Base-by-base conservation (phyloP, 2,329 filamentous ascomycete species). In the Fusarium beomiforme region DNA sequence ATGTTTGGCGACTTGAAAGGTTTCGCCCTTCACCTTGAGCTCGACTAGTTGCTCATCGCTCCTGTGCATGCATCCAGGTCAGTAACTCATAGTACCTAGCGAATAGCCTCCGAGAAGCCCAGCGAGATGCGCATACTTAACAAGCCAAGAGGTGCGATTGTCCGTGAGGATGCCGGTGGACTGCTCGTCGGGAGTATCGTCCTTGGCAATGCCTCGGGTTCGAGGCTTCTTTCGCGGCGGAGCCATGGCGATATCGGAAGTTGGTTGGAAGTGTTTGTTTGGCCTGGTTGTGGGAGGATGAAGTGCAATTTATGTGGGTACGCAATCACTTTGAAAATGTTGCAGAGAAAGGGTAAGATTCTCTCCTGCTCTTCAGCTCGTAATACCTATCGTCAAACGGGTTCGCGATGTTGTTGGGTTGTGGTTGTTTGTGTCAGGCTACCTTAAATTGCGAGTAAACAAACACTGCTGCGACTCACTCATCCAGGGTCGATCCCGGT, bases 101-200 rank as follows among this genome's bases (percentile, higher is more conserved):
- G n/a, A 23, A 26, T 21, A 14, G 14, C 21, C 26, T 24, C 37
- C 33, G 21, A 16, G 24, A 36, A 60, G 26, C 34, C 5, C 13
- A 53, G 36, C 24, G 9, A 46, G 46, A 44, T 53, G 61, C 50
- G 71, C 77, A 31, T 76, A 81, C 80, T 77, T 78, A 11, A 81
- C 62, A 5, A 81, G 76, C 80, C 80, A 81, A 11, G 77, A 72
- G 11, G 76, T 80, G 43, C 79, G 78, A 68, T 68, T 72, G 60
- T 81, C 79, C 2, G 75, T 69, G 8, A 79, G 73, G 13, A 80
- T 41, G 44, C 55, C 73, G 29, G 74, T 55, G 14, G 78, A 76
- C n/a, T 71, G 64, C 65, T 57, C 56, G 61, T 70, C n/a, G 59
- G 64, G 11, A 23, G 59, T 55, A 49, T 76, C 71, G 13, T 73